These are phyloP conservation scores for Pluteus cervinus DNA, from an alignment of 768 basidiomycete species.

Conservation along the genomic window DNA sequence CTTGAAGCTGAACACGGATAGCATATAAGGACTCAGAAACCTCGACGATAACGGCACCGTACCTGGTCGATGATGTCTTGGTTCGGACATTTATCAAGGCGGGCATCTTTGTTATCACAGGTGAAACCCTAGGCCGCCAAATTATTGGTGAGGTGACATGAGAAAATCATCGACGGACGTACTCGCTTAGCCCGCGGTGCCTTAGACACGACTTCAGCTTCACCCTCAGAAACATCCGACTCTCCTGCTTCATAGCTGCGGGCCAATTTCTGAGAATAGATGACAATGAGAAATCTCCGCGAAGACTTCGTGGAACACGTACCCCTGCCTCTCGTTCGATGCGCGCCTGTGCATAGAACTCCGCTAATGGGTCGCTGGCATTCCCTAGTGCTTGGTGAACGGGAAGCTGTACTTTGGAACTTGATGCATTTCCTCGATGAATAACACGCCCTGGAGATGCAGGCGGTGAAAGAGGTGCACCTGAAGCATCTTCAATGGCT, in stretches of 20 bases:
- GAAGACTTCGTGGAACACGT: too few species aligned
- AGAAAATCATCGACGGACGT: conserved; percentile 2
- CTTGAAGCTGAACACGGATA: conserved; percentile 44
- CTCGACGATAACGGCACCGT: conserved; percentile 4
- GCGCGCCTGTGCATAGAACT: conserved; percentile 57
- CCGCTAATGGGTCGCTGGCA: conserved; percentile 50
- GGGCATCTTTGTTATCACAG: conserved; percentile 47
- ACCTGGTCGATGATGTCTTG: conserved; percentile 76
- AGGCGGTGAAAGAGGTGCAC: conserved; percentile 10
- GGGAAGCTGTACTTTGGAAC: too few species aligned
- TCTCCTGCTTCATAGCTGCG: conserved; percentile 31
- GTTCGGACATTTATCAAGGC: conserved; percentile 41
- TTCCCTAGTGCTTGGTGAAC: background rate
- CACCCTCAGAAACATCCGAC: conserved; percentile 16
- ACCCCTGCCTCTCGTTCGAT: conserved; percentile 41
- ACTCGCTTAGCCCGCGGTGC: too few species aligned
- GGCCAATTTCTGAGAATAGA: conserved; percentile 21
- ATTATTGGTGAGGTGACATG: too few species aligned
- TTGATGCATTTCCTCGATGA: too few species aligned
- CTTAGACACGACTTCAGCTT: conserved; percentile 13
- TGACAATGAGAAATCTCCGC: background rate
- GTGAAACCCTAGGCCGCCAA: conserved; percentile 57
- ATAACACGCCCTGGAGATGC: conserved; percentile 6
- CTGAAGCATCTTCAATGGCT: conserved; percentile 6
- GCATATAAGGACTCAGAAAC: conserved; percentile 1